phyloP scores from a whole-genome alignment of 768 basidiomycete genomes.

The Pleurotus tuoliensis region DNA sequence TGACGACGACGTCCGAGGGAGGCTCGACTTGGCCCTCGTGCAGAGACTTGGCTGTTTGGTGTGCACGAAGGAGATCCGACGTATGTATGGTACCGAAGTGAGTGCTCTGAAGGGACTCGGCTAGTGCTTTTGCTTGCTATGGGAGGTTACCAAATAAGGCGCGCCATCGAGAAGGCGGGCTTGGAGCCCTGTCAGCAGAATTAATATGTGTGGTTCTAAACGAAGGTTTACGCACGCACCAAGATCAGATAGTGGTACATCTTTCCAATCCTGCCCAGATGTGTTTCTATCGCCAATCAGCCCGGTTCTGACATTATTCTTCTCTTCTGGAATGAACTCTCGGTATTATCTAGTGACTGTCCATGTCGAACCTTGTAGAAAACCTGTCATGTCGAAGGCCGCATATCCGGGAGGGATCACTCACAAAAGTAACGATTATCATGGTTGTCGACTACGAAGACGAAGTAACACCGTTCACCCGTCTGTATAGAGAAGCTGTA shows the following conservation, averaged over 20 bases:
- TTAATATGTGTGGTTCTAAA: conserved; percentile 5
- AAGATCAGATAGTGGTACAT: conserved; percentile 68
- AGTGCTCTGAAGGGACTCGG: conserved; percentile 44
- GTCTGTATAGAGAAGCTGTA: too few species aligned
- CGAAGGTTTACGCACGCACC: conserved; percentile 36
- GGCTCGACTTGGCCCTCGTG: conserved; percentile 45
- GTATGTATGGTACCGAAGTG: conserved; percentile 57
- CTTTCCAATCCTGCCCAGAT: conserved; percentile 79
- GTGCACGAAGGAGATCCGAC: conserved; percentile 64
- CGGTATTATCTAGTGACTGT: conserved; percentile 2
- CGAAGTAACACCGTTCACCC: too few species aligned
- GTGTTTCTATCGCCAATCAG: background rate
- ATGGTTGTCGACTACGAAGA: background rate
- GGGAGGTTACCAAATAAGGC: background rate
- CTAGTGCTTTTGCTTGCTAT: conserved; percentile 63
- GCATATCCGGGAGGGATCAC: background rate
- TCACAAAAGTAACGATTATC: conserved; percentile 3
- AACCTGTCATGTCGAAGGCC: background rate
- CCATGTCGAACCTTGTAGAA: background rate
- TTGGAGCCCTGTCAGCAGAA: conserved; percentile 8
- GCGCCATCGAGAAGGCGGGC: conserved; percentile 13
- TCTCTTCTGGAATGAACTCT: background rate
- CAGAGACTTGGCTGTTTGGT: conserved; percentile 56
- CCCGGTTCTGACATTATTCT: background rate
- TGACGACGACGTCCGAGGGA: conserved; percentile 50